Base-by-base conservation (phyloP, 768 basidiomycete species). In the Flagelloscypha sp. region DNA sequence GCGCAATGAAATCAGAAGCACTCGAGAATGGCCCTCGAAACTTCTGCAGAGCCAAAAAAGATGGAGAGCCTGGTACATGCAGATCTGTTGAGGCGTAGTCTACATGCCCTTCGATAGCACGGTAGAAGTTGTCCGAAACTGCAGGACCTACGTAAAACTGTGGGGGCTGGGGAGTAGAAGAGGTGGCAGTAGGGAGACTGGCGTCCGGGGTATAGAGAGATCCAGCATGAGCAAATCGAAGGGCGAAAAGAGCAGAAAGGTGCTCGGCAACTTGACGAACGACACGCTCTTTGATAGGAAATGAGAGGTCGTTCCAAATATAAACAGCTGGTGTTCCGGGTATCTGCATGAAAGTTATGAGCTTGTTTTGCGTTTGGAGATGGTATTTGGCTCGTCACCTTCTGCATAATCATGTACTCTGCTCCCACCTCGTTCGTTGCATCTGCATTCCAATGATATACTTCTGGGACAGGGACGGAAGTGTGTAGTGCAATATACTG, bases 401-500 rank as follows among this genome's bases (percentile, higher is more conserved):
- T 49, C 23, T 49, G 33, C 24, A 49, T 30, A 19, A 49, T 42
- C 48, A 49, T 45, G 40, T 47, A 49, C 30, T 49, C 48, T 11
- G 22, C 23, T 16, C 48, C 46, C 12, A 45, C 46, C 5, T 42
- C 33, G 35, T 47, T 49, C 25, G 25, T 32, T 19, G 7, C n/a
- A 17, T 44, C 43, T 7, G 46, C 24, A 34, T 47, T 47, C 38
- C 43, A 49, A 7, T n/a, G 24, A 27, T 41, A 37, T 12, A 49
- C 37, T 32, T 16, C 25, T 4, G 48, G 46, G 19, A 40, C 37
- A 20, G 33, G 45, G n/a, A 48, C 25, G 13, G 29, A 30, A 11
- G 46, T 49, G 21, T 38, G 33, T 7, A 24, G 16, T 16, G 48
- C 33, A 13, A 49, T 33, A 16, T 30, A 47, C 37, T 42, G 35